These are phyloP conservation scores for Fusarium sp. DNA, from an alignment of 2,329 filamentous ascomycete genomes.

Conservation along the genomic window DNA sequence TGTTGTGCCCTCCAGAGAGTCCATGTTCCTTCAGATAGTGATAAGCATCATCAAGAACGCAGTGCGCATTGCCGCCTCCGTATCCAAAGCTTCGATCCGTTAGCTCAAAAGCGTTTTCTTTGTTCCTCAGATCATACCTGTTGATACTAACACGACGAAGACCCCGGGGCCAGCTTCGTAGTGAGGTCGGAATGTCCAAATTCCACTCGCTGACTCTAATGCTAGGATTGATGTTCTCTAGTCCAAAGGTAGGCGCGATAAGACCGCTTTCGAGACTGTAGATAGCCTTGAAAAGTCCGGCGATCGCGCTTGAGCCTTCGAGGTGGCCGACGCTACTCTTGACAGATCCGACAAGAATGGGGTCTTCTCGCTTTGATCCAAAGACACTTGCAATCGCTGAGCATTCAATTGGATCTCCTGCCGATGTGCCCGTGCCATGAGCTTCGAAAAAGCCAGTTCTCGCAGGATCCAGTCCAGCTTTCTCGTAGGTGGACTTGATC, in stretches of 20 bases:
- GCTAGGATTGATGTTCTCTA: background rate
- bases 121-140: background rate
- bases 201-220: background rate
- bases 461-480: background rate
- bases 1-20: background rate
- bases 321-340: background rate
- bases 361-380: background rate
- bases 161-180: background rate
- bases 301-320: background rate
- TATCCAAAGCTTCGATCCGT: background rate
- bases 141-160: background rate
- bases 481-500: background rate
- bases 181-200: background rate
- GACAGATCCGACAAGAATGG: background rate
- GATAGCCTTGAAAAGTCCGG: background rate
- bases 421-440: background rate
- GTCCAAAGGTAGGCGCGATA: background rate
- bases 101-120: background rate
- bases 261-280: background rate
- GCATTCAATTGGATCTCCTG: background rate
- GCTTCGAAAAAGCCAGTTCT: background rate
- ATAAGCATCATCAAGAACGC: background rate
- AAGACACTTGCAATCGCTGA: background rate
- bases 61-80: background rate
- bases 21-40: background rate